Percentiles rank a stretch among this genome's conserved stretches.
Evolutionary conservation across 2,329 filamentous ascomycete species (phyloP).

Genomic region (Corinectria fuckeliana): DNA sequence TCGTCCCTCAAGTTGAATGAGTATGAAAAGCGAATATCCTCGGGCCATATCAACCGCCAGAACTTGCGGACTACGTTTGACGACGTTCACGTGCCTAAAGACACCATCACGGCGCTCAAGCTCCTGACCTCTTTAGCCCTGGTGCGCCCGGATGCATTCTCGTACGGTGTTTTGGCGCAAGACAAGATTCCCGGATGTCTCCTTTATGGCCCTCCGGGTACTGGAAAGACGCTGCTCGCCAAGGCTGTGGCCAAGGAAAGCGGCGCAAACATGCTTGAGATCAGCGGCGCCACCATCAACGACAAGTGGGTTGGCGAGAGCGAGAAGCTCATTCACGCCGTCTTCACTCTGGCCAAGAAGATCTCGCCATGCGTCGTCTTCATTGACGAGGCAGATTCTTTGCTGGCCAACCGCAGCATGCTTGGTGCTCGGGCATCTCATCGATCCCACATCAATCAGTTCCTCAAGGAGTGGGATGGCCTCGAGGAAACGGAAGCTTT

Average conservation of each 20-base stretch:
- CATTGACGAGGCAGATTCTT: slow-evolving; percentile 94
- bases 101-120: slow-evolving; percentile 86
- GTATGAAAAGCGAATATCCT: slow-evolving; percentile 83
- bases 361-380: slow-evolving; percentile 92
- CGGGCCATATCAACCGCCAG: slow-evolving; percentile 80
- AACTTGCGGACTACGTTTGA: slow-evolving; percentile 87
- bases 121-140: slow-evolving; percentile 88
- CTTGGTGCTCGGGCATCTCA: slow-evolving; percentile 72
- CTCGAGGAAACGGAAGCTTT: slow-evolving; percentile 84
- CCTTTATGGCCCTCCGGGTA: slow-evolving; percentile 87
- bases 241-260: slow-evolving; percentile 73
- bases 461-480: slow-evolving; percentile 95
- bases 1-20: slow-evolving; percentile 63
- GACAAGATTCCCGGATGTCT: slow-evolving; percentile 91
- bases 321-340: slow-evolving; percentile 93
- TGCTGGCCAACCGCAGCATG: slow-evolving; percentile 79
- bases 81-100: slow-evolving; percentile 81
- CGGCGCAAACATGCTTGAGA: slow-evolving; percentile 79
- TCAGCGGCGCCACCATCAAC: slow-evolving; percentile 89
- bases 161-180: slow-evolving; percentile 88
- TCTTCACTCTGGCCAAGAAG: slow-evolving; percentile 91
- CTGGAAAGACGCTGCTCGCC: slow-evolving; percentile 73
- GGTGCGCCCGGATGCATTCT: slow-evolving; percentile 90
- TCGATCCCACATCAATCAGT: slow-evolving; percentile 94
- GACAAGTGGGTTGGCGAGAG: slow-evolving; percentile 96